phyloP scores from a whole-genome alignment of 345 rosid genomes.

The Gossypium bickii region DNA sequence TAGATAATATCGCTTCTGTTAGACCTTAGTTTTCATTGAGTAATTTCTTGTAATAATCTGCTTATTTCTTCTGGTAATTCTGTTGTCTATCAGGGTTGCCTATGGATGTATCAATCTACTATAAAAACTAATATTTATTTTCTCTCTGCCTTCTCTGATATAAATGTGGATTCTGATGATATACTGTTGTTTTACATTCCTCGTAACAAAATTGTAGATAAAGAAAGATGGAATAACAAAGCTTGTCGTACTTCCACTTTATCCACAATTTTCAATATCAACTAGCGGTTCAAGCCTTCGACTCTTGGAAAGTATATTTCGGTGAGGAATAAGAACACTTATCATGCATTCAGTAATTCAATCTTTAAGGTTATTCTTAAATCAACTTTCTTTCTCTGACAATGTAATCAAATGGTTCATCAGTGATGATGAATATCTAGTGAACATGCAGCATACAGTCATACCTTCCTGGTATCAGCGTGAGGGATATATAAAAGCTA shows the following conservation, averaged over 20 bases:
- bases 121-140: neutral
- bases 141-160: neutral
- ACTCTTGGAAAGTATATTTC: constrained; percentile 86
- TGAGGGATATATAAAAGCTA: constrained; percentile 88
- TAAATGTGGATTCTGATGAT: neutral
- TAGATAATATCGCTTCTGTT: neutral
- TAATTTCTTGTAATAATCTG: neutral
- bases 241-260: constrained; percentile 97
- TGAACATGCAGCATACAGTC: constrained; percentile 97
- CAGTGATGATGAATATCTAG: constrained; percentile 98
- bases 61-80: neutral
- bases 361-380: neutral
- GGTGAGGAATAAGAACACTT: constrained; percentile 39
- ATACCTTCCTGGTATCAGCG: constrained; percentile 99
- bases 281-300: constrained; percentile 98
- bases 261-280: constrained; percentile 98
- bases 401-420: constrained; percentile 20
- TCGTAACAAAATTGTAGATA: constrained; percentile 41
- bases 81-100: constrained; percentile 8
- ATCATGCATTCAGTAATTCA: neutral
- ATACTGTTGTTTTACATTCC: neutral
- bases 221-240: constrained; percentile 83
- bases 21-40: neutral
- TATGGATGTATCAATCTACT: neutral
- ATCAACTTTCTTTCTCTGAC: constrained; percentile 19